phyloP scores from a whole-genome alignment of 2,329 filamentous ascomycete species.

The Sporothrix globosa region DNA sequence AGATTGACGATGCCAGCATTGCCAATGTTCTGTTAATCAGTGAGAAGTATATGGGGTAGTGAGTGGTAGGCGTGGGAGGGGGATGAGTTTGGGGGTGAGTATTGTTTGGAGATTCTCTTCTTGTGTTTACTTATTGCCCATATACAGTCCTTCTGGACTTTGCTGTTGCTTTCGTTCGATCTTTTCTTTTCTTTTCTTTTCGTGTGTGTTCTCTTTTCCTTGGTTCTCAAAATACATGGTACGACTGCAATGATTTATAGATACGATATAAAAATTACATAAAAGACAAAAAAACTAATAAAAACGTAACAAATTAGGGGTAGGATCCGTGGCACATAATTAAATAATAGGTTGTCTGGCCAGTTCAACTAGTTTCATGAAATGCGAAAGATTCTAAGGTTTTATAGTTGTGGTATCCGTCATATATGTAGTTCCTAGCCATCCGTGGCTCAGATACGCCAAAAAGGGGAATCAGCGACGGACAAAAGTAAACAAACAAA shows the following conservation, averaged over 20 bases:
- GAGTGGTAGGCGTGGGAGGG: neutral
- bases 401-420: neutral
- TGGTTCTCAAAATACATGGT: neutral
- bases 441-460: neutral
- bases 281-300: constrained; percentile 4
- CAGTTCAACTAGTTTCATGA: neutral
- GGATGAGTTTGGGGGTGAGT: neutral
- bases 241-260: neutral
- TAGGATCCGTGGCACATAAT: neutral
- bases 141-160: neutral
- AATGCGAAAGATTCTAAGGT: neutral
- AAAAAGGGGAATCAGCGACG: constrained; percentile 3
- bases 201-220: neutral
- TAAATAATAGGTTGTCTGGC: neutral
- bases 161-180: neutral
- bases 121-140: neutral
- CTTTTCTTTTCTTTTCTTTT: neutral
- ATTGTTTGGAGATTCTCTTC: neutral
- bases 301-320: constrained; percentile 1
- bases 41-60: constrained; percentile 30
- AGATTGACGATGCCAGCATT: constrained; percentile 31
- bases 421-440: constrained; percentile 13
- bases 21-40: constrained; percentile 26
- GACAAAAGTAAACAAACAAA: neutral
- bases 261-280: neutral